phyloP scores from a whole-genome alignment of 2,329 filamentous ascomycete species.

The Lecanoromycetidae sp. region DNA sequence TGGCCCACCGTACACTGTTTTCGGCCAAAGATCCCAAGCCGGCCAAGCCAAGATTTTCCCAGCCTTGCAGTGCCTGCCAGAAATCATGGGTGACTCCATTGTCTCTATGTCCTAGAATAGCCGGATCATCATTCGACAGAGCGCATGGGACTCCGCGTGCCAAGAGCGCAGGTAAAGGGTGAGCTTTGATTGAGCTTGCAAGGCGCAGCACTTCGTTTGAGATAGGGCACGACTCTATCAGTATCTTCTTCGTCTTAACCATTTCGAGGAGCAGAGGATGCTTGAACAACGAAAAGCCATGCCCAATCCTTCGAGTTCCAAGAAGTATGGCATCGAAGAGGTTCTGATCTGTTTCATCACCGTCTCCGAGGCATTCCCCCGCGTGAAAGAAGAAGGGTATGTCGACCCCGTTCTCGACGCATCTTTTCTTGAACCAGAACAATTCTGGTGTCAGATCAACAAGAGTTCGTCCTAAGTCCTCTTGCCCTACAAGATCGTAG shows the following conservation, averaged over 20 bases:
- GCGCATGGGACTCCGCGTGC: conserved; percentile 73
- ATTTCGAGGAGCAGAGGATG: conserved; percentile 82
- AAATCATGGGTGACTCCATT: conserved; percentile 85
- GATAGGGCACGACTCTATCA: conserved; percentile 83
- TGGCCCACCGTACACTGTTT: conserved; percentile 83
- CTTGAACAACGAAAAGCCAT: conserved; percentile 79
- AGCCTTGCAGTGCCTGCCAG: conserved; percentile 84
- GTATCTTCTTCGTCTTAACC: conserved; percentile 75
- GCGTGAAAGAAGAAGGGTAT: conserved; percentile 96
- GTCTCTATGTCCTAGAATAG: conserved; percentile 70
- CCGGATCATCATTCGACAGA: conserved; percentile 83
- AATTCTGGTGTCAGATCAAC: conserved; percentile 68
- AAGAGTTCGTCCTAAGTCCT: conserved; percentile 66
- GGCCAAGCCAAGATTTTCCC: conserved; percentile 80
- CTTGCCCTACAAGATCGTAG: conserved; percentile 82
- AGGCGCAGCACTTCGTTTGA: conserved; percentile 79
- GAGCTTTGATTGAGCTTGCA: conserved; percentile 61
- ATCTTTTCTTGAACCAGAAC: conserved; percentile 88
- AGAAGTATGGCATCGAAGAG: conserved; percentile 81
- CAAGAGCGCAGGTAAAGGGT: conserved; percentile 72
- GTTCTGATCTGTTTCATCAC: conserved; percentile 65
- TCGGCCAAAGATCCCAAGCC: conserved; percentile 79
- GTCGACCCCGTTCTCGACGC: conserved; percentile 61
- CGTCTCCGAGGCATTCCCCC: conserved; percentile 73
- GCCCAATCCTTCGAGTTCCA: conserved; percentile 77